These are phyloP conservation scores for Cicer bijugum DNA, from an alignment of 306 rosid genomes.

Conservation along the genomic window DNA sequence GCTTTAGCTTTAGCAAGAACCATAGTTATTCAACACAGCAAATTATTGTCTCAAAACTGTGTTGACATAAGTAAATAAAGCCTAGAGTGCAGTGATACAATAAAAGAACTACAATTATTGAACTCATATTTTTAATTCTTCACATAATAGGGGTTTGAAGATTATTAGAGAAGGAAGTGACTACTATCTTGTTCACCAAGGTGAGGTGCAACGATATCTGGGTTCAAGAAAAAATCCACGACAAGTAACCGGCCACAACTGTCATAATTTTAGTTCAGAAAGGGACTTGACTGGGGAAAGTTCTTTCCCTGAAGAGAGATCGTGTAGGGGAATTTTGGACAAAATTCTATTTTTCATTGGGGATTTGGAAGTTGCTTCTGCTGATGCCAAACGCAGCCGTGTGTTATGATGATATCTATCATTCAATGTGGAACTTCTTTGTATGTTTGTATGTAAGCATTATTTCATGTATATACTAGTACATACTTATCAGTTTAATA, in stretches of 20 bases:
- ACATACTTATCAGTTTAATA: background rate
- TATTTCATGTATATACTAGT: conserved; percentile 42
- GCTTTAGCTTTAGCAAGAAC: conserved; percentile 28
- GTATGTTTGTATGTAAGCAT: conserved; percentile 30
- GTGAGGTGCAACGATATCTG: conserved; percentile 64
- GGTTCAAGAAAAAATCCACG: conserved; percentile 61
- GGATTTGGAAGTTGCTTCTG: conserved; percentile 79
- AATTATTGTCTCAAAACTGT: conserved; percentile 5
- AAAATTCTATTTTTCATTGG: conserved; percentile 78
- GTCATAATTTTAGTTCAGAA: conserved; percentile 40
- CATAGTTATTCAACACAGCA: conserved; percentile 2
- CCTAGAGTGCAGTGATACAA: background rate
- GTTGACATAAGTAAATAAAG: background rate
- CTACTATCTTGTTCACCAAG: conserved; percentile 82
- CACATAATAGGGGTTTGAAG: conserved; percentile 65
- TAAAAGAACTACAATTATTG: conserved; percentile 7
- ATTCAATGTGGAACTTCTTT: conserved; percentile 37
- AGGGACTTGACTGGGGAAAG: conserved; percentile 45
- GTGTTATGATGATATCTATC: conserved; percentile 41
- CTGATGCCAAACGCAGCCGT: conserved; percentile 65
- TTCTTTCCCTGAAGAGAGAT: conserved; percentile 52
- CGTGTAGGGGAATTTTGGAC: conserved; percentile 68
- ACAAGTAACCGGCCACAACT: conserved; percentile 29
- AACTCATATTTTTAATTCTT: conserved; percentile 6
- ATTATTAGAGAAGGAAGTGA: conserved; percentile 70